A percentile compares a stretch with the other conserved stretches of the same genome.
These are phyloP conservation scores for Leucocoprinus birnbaumii DNA, from an alignment of 768 basidiomycete genomes.

Conservation along the genomic window DNA sequence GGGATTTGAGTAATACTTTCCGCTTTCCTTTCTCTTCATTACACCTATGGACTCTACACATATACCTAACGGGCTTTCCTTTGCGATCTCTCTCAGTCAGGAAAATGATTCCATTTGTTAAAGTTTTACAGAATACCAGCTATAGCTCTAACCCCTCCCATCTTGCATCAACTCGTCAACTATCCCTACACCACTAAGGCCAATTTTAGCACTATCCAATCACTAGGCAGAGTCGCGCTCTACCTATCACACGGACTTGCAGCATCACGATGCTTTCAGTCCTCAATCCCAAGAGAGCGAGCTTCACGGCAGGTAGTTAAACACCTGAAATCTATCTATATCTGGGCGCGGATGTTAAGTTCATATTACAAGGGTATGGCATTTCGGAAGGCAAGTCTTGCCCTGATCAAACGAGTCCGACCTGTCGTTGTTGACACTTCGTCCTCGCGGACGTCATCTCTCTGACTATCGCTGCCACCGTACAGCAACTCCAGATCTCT, in stretches of 20 bases:
- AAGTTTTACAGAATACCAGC: slow-evolving; percentile 49
- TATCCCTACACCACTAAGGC: slow-evolving; percentile 44
- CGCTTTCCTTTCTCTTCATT: slow-evolving; percentile 66
- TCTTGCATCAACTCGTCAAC: slow-evolving; percentile 62
- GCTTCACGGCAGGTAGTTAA: slow-evolving; percentile 43
- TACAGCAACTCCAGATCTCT: slow-evolving; percentile 44
- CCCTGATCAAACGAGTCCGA: too few relatives aligned
- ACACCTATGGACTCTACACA: slow-evolving; percentile 59
- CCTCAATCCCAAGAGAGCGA: slow-evolving; percentile 30
- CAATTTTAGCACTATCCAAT: slow-evolving; percentile 50
- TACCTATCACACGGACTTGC: slow-evolving; percentile 60
- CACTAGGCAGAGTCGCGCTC: slow-evolving; percentile 55
- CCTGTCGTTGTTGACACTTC: too few relatives aligned
- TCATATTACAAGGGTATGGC: slow-evolving; percentile 54
- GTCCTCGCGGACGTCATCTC: too few relatives aligned
- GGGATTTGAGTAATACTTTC: slow-evolving; percentile 47
- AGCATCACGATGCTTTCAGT: slow-evolving; percentile 33
- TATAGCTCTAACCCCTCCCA: slow-evolving; percentile 56
- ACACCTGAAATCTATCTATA: not conserved
- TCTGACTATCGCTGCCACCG: slow-evolving; percentile 54
- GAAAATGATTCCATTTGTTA: not conserved
- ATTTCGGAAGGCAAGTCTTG: slow-evolving; percentile 70
- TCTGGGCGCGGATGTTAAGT: not conserved
- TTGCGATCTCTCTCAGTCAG: not conserved
- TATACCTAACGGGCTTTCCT: slow-evolving; percentile 48